Evolutionary conservation across 352 stramenopile genomes (phyloP), one percentile per base, ranked within the genome.

Genomic region (Globisporangium emineosum): DNA sequence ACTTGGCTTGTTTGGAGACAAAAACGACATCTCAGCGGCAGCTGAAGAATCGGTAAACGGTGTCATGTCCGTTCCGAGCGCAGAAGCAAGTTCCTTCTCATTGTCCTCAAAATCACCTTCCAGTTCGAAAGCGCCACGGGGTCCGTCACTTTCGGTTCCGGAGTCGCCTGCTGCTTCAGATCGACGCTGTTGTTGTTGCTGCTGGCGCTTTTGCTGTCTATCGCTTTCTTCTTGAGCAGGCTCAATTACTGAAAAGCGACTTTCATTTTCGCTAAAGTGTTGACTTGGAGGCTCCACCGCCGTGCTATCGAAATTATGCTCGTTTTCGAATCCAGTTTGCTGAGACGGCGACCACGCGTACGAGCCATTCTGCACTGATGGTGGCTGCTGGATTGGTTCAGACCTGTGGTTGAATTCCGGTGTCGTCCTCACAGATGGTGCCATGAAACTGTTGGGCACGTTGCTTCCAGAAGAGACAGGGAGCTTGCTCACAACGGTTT

Each of bases 1-100:
- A 29, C 67, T 77, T 17, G 71, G 69, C 65, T 78, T 69, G 66
- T 70, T 73, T 4, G 73, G 78, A 2, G 75, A 81, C 40, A 88
- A 55, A 60, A 88, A 88, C 37, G 78, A 88, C 60, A 64, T 83
- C 15, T 62, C 33, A 25, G 56, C 19, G 8, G 17, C 12, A 35
- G 17, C 27, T 5, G 21, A 15, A 30, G 40, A 32, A 35, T 27
- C n/a, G 29, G 17, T 4, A 10, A 23, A 19, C 21, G 12, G 30
- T 10, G 32, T 15, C 30, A 58, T 23, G n/a, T 30, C 52, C n/a
- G 29, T 27, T 32, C 51, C 27, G n/a, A 40, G 17, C 12, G 8
- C 51, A 40, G 27, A 12, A 23, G 27, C 51, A n/a, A 40, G 25
- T 32, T 57, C 25, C 51, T 21, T 57, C 15, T 57, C 52, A 1